A percentile compares a stretch with the other conserved stretches of the same genome.
Evolutionary conservation across 2,329 filamentous ascomycete genomes (phyloP).

Genomic region (Verticillium albo-atrum): DNA sequence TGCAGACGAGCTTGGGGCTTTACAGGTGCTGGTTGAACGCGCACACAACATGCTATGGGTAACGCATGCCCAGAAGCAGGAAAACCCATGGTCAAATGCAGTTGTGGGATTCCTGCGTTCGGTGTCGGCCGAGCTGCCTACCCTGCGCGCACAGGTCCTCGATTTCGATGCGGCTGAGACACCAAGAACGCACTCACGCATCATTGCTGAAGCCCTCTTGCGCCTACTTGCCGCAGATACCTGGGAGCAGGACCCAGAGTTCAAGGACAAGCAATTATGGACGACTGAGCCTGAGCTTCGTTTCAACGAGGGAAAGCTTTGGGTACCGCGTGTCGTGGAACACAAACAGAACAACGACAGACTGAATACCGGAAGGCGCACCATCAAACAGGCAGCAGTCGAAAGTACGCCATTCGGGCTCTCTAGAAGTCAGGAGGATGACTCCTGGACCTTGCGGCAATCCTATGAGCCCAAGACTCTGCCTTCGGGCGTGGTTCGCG

Average conservation of each 20-base stretch:
- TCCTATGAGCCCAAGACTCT: background rate
- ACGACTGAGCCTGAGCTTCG: background rate
- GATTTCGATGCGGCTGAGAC: background rate
- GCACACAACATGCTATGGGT: constrained; percentile 9
- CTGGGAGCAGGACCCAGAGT: background rate
- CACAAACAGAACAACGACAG: background rate
- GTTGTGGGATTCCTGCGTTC: background rate
- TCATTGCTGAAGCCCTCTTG: background rate
- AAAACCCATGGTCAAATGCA: background rate
- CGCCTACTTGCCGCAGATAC: background rate
- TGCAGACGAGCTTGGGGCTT: background rate
- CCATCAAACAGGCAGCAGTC: background rate
- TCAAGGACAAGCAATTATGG: background rate
- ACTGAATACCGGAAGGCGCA: background rate
- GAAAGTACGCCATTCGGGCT: background rate
- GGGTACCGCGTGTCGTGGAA: background rate
- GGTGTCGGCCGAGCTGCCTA: background rate
- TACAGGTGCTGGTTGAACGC: constrained; percentile 5
- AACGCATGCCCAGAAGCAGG: background rate
- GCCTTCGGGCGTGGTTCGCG: background rate
- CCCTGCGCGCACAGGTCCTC: background rate
- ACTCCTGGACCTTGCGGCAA: background rate
- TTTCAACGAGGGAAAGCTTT: background rate
- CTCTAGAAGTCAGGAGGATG: background rate
- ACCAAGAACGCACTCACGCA: background rate